A percentile compares a stretch with the other conserved stretches of the same genome.
Evolutionary conservation across 441 rosid genomes (phyloP).

Genomic region (Syzygium syzygioides): DNA sequence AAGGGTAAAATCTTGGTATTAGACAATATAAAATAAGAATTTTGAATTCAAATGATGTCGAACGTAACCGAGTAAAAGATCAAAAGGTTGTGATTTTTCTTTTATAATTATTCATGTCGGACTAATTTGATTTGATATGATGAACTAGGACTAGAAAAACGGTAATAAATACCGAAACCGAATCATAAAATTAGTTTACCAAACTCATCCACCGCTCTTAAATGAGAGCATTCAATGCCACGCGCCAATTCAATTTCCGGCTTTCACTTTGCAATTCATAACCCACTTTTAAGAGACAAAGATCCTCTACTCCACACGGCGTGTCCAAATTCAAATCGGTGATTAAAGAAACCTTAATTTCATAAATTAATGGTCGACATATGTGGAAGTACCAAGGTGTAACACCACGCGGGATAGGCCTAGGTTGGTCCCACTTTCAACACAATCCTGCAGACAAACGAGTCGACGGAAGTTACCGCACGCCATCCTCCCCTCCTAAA

Average conservation of each 20-base stretch:
- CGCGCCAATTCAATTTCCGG: not conserved
- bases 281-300: not conserved
- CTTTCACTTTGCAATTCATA: not conserved
- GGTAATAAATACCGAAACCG: not conserved
- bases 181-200: not conserved
- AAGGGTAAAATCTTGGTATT: not conserved
- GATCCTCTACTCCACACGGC: not conserved
- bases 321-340: not conserved
- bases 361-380: not conserved
- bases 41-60: not conserved
- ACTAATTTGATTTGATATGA: not conserved
- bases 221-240: not conserved
- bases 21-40: not conserved
- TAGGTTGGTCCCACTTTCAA: not conserved
- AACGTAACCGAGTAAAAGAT: not conserved
- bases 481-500: not conserved
- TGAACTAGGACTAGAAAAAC: not conserved
- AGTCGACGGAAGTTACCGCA: not conserved
- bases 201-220: not conserved
- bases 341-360: not conserved
- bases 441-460: not conserved
- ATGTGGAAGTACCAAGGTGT: not conserved
- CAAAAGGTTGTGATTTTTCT: not conserved
- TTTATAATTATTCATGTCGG: not conserved
- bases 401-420: not conserved